These are phyloP conservation scores for Immersiella caudata DNA, from an alignment of 495 filamentous ascomycete species.

Conservation along the genomic window DNA sequence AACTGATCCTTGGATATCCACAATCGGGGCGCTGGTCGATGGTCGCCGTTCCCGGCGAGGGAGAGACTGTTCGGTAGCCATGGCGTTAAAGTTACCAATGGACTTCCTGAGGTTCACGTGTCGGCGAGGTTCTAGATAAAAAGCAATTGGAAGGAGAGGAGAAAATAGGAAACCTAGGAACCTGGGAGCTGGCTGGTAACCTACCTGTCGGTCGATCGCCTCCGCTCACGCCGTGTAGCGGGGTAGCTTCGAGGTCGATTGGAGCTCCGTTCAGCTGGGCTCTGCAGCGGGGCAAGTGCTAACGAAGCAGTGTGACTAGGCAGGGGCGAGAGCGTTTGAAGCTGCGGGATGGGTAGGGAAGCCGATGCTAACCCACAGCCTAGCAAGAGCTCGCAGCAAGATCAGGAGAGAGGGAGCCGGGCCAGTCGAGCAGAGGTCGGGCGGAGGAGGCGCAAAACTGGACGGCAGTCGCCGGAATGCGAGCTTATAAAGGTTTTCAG, in stretches of 20 bases:
- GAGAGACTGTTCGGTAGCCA: conserved; percentile 41
- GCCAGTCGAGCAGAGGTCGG: background rate
- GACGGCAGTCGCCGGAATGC: conserved; percentile 3
- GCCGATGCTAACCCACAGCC: conserved; percentile 1
- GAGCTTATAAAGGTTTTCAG: conserved; percentile 7
- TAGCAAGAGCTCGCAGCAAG: background rate
- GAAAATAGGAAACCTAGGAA: conserved; percentile 9
- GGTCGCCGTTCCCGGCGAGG: conserved; percentile 61
- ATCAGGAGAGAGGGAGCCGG: background rate
- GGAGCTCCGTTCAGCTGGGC: conserved; percentile 5
- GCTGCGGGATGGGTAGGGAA: background rate
- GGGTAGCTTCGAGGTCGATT: conserved; percentile 21
- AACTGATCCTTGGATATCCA: conserved; percentile 78
- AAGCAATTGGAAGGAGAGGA: background rate
- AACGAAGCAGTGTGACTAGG: background rate
- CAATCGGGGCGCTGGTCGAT: conserved; percentile 78
- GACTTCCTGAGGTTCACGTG: background rate
- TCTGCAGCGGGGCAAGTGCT: conserved; percentile 21
- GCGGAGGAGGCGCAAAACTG: background rate
- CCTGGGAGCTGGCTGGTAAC: background rate
- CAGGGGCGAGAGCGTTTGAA: background rate
- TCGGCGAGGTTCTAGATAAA: background rate
- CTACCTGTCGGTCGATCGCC: conserved; percentile 9
- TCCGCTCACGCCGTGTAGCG: conserved; percentile 17
- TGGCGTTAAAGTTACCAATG: conserved; percentile 20